These are phyloP conservation scores for Pleurotus salmoneostramineus DNA, from an alignment of 768 basidiomycete species.

Conservation along the genomic window DNA sequence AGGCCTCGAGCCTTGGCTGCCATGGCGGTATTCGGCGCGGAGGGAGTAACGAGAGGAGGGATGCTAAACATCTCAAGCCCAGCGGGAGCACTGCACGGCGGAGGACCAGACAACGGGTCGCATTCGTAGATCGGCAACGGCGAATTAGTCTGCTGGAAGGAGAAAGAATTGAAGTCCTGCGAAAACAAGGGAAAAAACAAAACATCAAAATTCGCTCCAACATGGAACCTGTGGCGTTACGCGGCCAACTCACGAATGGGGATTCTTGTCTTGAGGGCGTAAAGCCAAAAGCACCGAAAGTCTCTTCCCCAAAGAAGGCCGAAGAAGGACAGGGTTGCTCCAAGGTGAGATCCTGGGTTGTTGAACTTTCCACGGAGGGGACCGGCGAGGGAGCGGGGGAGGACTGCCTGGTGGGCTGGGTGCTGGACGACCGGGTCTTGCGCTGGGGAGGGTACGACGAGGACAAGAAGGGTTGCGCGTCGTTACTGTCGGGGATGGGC, in stretches of 20 bases:
- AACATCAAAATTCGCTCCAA: background rate
- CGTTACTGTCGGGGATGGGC: constrained; percentile 40
- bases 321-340: constrained; percentile 28
- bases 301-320: constrained; percentile 15
- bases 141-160: constrained; percentile 36
- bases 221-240: constrained; percentile 5
- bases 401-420: constrained; percentile 11
- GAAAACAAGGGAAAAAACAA: background rate
- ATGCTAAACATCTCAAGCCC: background rate
- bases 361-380: constrained; percentile 3
- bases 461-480: constrained; percentile 21
- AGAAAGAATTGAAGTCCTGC: constrained; percentile 42
- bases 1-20: background rate
- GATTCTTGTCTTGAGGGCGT: constrained; percentile 34
- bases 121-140: constrained; percentile 25
- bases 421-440: background rate
- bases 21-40: background rate
- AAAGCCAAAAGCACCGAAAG: constrained; percentile 19
- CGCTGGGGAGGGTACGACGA: constrained; percentile 9
- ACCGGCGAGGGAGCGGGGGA: constrained; percentile 15
- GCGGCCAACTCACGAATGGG: constrained; percentile 42
- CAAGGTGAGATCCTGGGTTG: constrained; percentile 14
- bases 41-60: background rate
- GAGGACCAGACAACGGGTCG: constrained; percentile 19
- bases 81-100: constrained; percentile 7